These are phyloP conservation scores for Avena insularis DNA, from an alignment of 176 grass and related monocot species.

Conservation along the genomic window DNA sequence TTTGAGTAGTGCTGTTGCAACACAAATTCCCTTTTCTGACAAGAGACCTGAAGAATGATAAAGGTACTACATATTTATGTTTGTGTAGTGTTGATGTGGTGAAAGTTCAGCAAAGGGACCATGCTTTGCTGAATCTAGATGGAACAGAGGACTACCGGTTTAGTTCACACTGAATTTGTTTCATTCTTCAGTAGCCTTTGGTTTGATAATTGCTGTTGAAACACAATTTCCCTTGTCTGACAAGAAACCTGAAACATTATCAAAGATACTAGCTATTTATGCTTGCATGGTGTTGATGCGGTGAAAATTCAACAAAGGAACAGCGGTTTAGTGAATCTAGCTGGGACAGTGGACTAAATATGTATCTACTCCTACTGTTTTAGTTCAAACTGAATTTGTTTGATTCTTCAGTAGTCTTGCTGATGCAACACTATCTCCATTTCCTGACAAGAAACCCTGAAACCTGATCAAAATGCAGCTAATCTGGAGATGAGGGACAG, in stretches of 20 bases:
- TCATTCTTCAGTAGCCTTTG: background rate
- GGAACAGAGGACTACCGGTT: no score
- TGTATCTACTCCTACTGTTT: background rate
- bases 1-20: background rate
- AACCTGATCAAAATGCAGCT: slow-evolving; percentile 46
- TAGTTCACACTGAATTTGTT: background rate
- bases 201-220: background rate
- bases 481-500: slow-evolving; percentile 62
- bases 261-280: background rate
- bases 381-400: background rate
- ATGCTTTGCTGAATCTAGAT: background rate
- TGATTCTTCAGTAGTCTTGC: background rate
- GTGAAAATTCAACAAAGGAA: background rate
- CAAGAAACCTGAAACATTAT: background rate
- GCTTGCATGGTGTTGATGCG: background rate
- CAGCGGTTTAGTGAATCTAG: background rate
- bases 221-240: background rate
- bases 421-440: background rate
- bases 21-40: background rate
- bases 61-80: no score
- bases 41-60: background rate
- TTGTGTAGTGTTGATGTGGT: no score
- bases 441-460: slow-evolving; percentile 24
- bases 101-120: background rate
- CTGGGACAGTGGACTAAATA: background rate